These are phyloP conservation scores for Carex sylvatica DNA, from an alignment of 202 grass and related monocot genomes.

Conservation along the genomic window DNA sequence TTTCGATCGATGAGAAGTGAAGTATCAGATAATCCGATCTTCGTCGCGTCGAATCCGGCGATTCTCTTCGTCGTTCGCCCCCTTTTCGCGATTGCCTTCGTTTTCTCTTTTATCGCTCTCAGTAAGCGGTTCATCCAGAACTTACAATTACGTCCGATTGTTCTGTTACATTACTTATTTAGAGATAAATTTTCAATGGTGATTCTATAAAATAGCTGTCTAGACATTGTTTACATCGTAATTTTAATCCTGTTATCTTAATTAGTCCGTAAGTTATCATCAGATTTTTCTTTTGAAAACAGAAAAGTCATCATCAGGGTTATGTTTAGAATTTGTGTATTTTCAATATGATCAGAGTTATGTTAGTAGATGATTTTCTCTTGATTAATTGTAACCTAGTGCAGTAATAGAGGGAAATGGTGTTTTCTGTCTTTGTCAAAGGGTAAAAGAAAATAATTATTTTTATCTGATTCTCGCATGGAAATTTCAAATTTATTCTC, in stretches of 20 bases:
- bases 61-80: conserved; percentile 62
- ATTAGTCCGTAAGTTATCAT: not conserved
- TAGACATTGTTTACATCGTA: not conserved
- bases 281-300: not conserved
- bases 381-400: not conserved
- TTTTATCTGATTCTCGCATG: conserved; percentile 2
- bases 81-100: conserved; percentile 60
- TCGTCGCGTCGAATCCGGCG: conserved; percentile 31
- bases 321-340: not conserved
- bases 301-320: conserved; percentile 12
- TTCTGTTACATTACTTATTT: not conserved
- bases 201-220: not conserved
- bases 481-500: not conserved
- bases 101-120: conserved; percentile 61
- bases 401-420: not conserved
- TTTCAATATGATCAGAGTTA: not conserved
- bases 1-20: not conserved
- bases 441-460: not conserved
- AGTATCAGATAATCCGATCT: not conserved
- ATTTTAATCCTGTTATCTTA: not conserved
- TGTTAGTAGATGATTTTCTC: not conserved
- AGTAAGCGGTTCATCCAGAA: conserved; percentile 35
- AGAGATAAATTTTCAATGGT: not conserved
- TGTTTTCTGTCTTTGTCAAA: not conserved
- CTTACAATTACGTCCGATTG: not conserved